A percentile compares a stretch with the other conserved stretches of the same genome.
These are phyloP conservation scores for Atkinsonella texensis DNA, from an alignment of 2,329 filamentous ascomycete species.

Conservation along the genomic window DNA sequence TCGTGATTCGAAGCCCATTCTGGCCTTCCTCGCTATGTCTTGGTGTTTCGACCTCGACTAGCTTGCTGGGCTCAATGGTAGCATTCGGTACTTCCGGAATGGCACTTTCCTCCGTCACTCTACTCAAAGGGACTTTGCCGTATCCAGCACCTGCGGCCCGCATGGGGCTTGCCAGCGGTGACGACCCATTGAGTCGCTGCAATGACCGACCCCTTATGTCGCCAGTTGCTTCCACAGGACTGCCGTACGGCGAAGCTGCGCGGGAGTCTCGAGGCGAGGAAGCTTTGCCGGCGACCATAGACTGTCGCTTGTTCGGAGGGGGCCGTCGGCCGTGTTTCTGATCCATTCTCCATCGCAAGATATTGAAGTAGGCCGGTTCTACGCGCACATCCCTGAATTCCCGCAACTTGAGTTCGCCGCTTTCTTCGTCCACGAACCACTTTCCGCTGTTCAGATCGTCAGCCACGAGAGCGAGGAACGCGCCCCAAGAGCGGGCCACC, in stretches of 20 bases:
- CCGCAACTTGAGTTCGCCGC: constrained; percentile 76
- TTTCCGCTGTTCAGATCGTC: constrained; percentile 87
- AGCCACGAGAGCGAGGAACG: constrained; percentile 74
- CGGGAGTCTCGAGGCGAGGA: constrained; percentile 35
- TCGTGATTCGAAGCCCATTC: constrained; percentile 14
- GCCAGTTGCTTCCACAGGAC: constrained; percentile 45
- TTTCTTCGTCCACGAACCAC: constrained; percentile 87
- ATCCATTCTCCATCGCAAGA: constrained; percentile 87
- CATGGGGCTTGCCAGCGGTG: constrained; percentile 52
- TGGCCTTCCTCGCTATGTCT: constrained; percentile 32
- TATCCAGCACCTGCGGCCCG: constrained; percentile 42
- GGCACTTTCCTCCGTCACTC: constrained; percentile 57
- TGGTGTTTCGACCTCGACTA: constrained; percentile 45
- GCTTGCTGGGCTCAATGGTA: constrained; percentile 32
- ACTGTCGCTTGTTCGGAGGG: constrained; percentile 38
- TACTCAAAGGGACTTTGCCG: constrained; percentile 60
- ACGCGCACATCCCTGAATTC: constrained; percentile 85
- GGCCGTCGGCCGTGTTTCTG: constrained; percentile 74
- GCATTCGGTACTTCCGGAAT: constrained; percentile 27
- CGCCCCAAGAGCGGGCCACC: constrained; percentile 80
- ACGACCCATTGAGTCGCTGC: constrained; percentile 54
- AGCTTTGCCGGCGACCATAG: constrained; percentile 30
- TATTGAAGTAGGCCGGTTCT: constrained; percentile 88
- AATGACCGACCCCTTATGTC: constrained; percentile 59
- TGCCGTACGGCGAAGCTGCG: constrained; percentile 50